Conservation (phyloP, 148 eudicot genomes). For the Diospyros kaki region DNA sequence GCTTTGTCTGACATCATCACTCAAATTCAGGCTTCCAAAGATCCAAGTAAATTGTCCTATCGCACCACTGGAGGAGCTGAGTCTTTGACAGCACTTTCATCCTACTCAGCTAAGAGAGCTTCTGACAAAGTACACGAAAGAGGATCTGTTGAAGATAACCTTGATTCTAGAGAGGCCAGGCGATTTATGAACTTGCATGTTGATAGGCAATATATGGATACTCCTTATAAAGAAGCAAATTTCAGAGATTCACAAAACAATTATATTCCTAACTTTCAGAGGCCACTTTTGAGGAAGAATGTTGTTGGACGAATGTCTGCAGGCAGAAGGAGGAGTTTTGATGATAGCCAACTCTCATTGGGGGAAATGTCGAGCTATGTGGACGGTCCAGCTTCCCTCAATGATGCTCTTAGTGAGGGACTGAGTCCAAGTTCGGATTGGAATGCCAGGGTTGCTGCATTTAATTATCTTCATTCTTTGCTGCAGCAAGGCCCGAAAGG, state of each 20-base stretch:
- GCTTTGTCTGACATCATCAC: slow-evolving; percentile 68
- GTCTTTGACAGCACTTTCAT: slow-evolving; percentile 44
- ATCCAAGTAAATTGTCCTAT: slow-evolving; percentile 55
- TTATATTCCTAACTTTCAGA: slow-evolving; percentile 84
- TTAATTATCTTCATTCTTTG: slow-evolving; percentile 74
- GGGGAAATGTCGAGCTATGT: slow-evolving; percentile 74
- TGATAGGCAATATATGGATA: slow-evolving; percentile 66
- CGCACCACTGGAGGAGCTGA: slow-evolving; percentile 52
- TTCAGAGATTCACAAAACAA: slow-evolving; percentile 66
- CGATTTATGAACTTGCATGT: slow-evolving; percentile 54
- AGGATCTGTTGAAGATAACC: slow-evolving; percentile 51
- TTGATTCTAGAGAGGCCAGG: slow-evolving; percentile 60
- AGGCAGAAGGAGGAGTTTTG: slow-evolving; percentile 78
- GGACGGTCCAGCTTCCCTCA: slow-evolving; percentile 84
- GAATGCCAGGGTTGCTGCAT: slow-evolving; percentile 96
- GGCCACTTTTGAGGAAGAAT: slow-evolving; percentile 83
- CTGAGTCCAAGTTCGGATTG: slow-evolving; percentile 83
- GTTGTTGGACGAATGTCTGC: slow-evolving; percentile 69
- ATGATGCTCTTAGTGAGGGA: slow-evolving; percentile 91
- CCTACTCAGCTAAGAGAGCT: slow-evolving; percentile 58
- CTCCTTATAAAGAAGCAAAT: slow-evolving; percentile 58
- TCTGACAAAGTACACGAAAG: slow-evolving; percentile 74
- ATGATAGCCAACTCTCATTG: slow-evolving; percentile 64
- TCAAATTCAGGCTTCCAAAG: slow-evolving; percentile 78
- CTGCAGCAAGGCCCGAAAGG: slow-evolving; percentile 88